phyloP scores from a whole-genome alignment of 139 green algal genomes.

The Raphidocelis subcapitata region DNA sequence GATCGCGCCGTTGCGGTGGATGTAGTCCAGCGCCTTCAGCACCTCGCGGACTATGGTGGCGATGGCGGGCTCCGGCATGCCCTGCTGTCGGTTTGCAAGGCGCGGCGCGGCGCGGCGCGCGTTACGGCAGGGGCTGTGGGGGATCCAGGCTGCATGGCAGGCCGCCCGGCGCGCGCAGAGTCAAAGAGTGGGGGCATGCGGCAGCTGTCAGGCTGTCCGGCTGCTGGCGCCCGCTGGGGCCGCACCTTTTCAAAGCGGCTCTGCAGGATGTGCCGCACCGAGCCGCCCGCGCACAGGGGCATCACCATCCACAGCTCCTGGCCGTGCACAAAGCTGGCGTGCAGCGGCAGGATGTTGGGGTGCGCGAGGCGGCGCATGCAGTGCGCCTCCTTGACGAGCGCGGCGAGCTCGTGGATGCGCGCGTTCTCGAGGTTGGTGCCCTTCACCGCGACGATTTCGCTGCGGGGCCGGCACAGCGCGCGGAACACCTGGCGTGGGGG shows the following conservation, averaged over 20 bases:
- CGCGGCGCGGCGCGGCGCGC: no score
- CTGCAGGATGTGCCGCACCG: not conserved
- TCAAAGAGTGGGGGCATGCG: no score
- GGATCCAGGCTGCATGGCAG: no score
- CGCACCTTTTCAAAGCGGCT: not conserved
- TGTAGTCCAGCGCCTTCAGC: not conserved
- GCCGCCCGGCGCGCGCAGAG: no score
- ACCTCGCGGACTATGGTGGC: conserved; percentile 62
- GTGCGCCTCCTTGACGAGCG: conserved; percentile 19
- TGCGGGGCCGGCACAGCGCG: conserved; percentile 63
- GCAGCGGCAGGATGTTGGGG: conserved; percentile 85
- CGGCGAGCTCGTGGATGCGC: conserved; percentile 47
- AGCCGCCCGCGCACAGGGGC: conserved; percentile 57
- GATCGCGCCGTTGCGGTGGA: conserved; percentile 9
- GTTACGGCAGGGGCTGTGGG: no score
- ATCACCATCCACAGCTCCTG: conserved; percentile 91
- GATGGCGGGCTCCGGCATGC: conserved; percentile 86
- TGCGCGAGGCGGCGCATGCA: conserved; percentile 84
- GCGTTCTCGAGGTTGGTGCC: conserved; percentile 85
- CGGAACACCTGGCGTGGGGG: conserved; percentile 68
- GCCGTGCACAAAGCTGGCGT: conserved; percentile 84
- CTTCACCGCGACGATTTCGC: conserved; percentile 92
- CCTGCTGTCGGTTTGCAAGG: conserved; percentile 51
- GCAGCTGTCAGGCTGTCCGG: no score
- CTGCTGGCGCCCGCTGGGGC: no score